Evolutionary conservation across 805 yeast species (phyloP), one percentile per base, ranked within the genome.

Genomic region (Yarrowia sp.): DNA sequence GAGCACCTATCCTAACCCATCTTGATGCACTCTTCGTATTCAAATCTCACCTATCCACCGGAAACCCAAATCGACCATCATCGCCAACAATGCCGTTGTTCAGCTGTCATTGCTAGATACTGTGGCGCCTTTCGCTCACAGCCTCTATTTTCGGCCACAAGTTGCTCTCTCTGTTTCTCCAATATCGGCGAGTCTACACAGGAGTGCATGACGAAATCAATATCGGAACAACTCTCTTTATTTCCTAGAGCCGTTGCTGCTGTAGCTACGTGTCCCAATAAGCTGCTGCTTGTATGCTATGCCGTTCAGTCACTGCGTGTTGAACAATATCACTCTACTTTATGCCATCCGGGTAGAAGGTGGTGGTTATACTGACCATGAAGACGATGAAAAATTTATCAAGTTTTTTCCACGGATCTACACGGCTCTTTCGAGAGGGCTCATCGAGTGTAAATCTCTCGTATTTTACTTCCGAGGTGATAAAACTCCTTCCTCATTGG

Each of bases 151-250:
- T 11, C 11, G 16, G 58, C 4, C 58, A 19, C 43, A 16, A 36
- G 9, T 52, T 36, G 58, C 32, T 52, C 58, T 8, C 16, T 52
- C 15, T 8, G 40, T 26, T 2, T 11, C 10, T 7, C 36, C 26
- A 12, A 5, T 26, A 9, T 4, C 15, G 22, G 4, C n/a, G 36
- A 2, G 32, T 26, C 3, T 26, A 26, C 43, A n/a, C 22, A 35
- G n/a, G 16, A 2, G 32, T 52, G 58, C 58, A 52, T 52, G 56
- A 52, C 10, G 19, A 52, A 50, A 52, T 16, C 43, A 52, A 52
- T 52, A 5, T 52, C 58, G 58, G 43, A 38, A 36, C 42, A 52
- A 52, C 58, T 52, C 42, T 36, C 16, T 19, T 15, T 15, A 10
- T 12, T 3, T 19, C 40, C 40, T 38, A 38, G 40, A 38, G 8